A percentile compares a stretch with the other conserved stretches of the same genome.
Conservation (phyloP, 2,329 filamentous ascomycete species). For the Neocucurbitaria cava region DNA sequence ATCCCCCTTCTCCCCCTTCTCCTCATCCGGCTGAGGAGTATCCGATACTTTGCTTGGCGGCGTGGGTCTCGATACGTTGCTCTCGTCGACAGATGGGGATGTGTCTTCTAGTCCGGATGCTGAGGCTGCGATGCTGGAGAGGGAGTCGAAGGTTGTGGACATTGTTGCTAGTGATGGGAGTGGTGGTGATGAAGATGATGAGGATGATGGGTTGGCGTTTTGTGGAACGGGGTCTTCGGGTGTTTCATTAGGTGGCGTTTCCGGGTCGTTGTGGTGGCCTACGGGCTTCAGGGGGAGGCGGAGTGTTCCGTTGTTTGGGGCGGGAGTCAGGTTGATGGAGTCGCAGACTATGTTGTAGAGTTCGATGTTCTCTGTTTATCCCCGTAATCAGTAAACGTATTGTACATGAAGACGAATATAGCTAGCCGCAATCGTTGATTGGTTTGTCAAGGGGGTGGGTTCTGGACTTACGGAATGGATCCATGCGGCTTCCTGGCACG, state of each 20-base stretch:
- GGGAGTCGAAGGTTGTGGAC: constrained; percentile 17
- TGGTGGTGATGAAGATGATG: constrained; percentile 6
- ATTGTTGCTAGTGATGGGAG: constrained; percentile 22
- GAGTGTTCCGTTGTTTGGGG: constrained; percentile 87
- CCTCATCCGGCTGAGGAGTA: constrained; percentile 21
- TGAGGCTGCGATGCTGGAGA: constrained; percentile 31
- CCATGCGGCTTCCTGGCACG: constrained; percentile 77
- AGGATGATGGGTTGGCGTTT: neutral
- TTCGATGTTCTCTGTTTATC: constrained; percentile 86
- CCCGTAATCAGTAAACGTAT: constrained; percentile 34
- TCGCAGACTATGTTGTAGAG: constrained; percentile 96
- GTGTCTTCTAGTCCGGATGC: constrained; percentile 29
- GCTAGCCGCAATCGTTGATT: neutral
- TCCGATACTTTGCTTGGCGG: constrained; percentile 22
- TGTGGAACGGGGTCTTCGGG: constrained; percentile 59
- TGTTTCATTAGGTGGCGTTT: constrained; percentile 54
- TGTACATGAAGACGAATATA: neutral
- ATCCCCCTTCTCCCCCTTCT: constrained; percentile 4
- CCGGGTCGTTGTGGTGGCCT: constrained; percentile 65
- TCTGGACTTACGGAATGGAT: constrained; percentile 77
- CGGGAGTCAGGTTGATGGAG: constrained; percentile 75
- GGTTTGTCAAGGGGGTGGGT: neutral
- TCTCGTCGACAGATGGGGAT: constrained; percentile 10
- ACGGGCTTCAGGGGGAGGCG: constrained; percentile 71
- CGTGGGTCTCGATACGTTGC: constrained; percentile 2